Percentiles rank a stretch among this genome's conserved stretches.
Conservation (phyloP, 352 stramenopile species). For the Phytophthora sp. region DNA sequence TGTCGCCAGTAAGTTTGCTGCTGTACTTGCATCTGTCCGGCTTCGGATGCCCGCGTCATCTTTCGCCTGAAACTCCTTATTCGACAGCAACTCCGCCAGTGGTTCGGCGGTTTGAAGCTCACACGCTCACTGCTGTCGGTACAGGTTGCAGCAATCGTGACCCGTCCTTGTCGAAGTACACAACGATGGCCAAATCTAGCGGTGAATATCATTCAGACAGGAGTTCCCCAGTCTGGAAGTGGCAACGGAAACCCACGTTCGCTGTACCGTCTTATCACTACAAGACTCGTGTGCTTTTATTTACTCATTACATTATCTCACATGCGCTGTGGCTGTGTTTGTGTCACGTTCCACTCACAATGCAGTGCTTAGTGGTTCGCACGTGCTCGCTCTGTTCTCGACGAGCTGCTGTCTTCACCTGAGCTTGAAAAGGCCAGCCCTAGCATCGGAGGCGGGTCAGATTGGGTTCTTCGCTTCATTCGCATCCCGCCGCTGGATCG, state of each 20-base stretch:
- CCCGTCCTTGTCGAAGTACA: too few species aligned
- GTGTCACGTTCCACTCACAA: neutral
- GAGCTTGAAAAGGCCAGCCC: slow-evolving; percentile 37
- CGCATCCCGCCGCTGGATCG: slow-evolving; percentile 2
- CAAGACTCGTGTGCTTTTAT: neutral
- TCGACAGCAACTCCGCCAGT: too few species aligned
- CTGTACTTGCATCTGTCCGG: too few species aligned
- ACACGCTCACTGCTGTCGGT: too few species aligned
- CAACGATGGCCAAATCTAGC: too few species aligned
- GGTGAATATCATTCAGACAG: neutral
- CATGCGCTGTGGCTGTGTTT: neutral
- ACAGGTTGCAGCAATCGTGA: too few species aligned
- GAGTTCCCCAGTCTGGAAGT: neutral
- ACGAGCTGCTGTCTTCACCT: slow-evolving; percentile 27
- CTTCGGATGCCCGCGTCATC: too few species aligned
- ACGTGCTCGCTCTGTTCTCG: slow-evolving; percentile 1
- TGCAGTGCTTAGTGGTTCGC: neutral
- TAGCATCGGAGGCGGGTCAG: slow-evolving; percentile 24
- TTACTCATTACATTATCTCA: slow-evolving; percentile 1
- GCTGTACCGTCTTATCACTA: neutral
- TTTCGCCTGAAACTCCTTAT: too few species aligned
- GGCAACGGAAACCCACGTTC: neutral
- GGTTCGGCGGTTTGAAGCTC: too few species aligned
- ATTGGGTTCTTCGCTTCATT: slow-evolving; percentile 30
- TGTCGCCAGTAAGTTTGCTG: too few species aligned